Percentiles rank a stretch among this genome's conserved stretches.
Conservation (phyloP, 83 land plant species). For the Picea mariana region DNA sequence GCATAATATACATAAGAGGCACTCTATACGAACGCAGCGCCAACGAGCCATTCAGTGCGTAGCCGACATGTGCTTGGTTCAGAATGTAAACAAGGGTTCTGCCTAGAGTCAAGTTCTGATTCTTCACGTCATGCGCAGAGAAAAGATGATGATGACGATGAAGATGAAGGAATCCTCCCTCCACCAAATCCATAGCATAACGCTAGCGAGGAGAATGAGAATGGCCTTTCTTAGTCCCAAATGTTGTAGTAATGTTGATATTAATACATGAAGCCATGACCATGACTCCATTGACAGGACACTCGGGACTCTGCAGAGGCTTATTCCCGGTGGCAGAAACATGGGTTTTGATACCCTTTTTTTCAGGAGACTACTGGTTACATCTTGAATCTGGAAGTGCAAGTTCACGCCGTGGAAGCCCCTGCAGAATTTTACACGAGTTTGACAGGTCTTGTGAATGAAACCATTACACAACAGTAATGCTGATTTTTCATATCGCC, state of each 20-base stretch:
- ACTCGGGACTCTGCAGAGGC: no score
- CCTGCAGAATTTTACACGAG: not conserved
- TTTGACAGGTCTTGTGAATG: no score
- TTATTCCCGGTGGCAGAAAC: no score
- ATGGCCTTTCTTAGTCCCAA: not conserved
- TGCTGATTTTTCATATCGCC: no score
- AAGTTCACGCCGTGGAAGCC: conserved; percentile 13
- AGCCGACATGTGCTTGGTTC: not conserved
- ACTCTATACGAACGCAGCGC: not conserved
- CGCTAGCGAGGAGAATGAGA: not conserved
- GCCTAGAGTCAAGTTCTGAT: conserved; percentile 1
- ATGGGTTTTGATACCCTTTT: conserved; percentile 13
- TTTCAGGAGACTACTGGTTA: conserved; percentile 23
- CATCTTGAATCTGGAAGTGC: not conserved
- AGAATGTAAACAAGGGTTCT: not conserved
- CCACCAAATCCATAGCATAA: not conserved
- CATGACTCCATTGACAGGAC: not conserved
- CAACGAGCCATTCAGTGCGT: not conserved
- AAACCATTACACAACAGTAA: no score
- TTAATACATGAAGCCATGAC: no score
- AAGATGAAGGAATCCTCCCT: no score
- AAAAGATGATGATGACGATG: not conserved
- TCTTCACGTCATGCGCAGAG: not conserved
- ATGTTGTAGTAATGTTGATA: not conserved
- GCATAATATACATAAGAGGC: not conserved